Percentiles rank a stretch among this genome's conserved stretches.
These are phyloP conservation scores for Danielia reshetovae DNA, from an alignment of 805 yeast genomes.

Conservation along the genomic window DNA sequence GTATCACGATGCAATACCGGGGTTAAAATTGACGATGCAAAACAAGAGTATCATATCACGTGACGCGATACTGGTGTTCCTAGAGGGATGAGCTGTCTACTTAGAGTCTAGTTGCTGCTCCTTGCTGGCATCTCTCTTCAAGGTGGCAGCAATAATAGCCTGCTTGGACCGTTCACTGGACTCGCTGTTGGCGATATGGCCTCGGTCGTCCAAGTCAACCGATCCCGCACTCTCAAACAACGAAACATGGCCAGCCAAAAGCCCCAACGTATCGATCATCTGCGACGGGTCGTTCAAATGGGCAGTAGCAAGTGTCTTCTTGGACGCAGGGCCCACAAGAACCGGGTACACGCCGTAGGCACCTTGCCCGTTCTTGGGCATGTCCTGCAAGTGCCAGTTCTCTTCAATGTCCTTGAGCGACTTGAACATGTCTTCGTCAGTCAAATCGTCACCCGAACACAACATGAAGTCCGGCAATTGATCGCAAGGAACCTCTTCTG, in stretches of 20 bases:
- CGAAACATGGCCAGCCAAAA: slow-evolving; percentile 74
- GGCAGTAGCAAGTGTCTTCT: slow-evolving; percentile 78
- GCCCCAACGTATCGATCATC: slow-evolving; percentile 79
- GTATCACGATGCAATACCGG: no score
- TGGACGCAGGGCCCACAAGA: slow-evolving; percentile 90
- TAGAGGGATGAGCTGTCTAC: neutral
- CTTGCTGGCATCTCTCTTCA: slow-evolving; percentile 8
- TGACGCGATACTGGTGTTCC: neutral
- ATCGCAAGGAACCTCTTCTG: slow-evolving; percentile 29
- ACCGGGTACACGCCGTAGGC: slow-evolving; percentile 73
- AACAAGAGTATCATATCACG: neutral
- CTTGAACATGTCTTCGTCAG: slow-evolving; percentile 97
- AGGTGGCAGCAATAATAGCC: slow-evolving; percentile 22
- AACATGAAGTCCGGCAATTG: slow-evolving; percentile 77
- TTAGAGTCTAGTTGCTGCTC: no score
- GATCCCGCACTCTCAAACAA: slow-evolving; percentile 75
- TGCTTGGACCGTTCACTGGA: slow-evolving; percentile 38
- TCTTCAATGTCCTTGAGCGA: slow-evolving; percentile 64
- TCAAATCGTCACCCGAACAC: slow-evolving; percentile 92
- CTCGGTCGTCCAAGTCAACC: slow-evolving; percentile 72
- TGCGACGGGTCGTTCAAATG: slow-evolving; percentile 81
- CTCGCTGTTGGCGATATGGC: slow-evolving; percentile 54
- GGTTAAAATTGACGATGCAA: no score
- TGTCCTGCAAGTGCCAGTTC: slow-evolving; percentile 42
- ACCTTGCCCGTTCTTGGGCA: slow-evolving; percentile 44